Evolutionary conservation across 768 basidiomycete species (phyloP), one percentile per base, ranked within the genome.

Genomic region (Naganishia antarctica): DNA sequence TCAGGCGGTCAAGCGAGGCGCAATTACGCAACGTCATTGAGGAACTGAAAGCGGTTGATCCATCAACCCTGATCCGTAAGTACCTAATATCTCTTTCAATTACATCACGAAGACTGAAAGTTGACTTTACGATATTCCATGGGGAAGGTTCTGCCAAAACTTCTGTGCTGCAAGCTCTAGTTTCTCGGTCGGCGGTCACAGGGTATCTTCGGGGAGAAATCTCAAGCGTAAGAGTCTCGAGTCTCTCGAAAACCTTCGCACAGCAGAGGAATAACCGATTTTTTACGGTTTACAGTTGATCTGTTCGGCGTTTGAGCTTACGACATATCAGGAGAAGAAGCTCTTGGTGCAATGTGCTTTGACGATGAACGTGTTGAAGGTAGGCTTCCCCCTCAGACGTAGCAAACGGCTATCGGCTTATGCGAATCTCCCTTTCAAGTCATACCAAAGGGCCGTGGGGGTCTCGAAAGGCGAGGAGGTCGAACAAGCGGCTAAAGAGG

Each of bases 141-240:
- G 2, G 51, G 12, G 21, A 67, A 88, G 88, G 84, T 76, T 81
- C 85, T 18, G 82, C 84, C 7, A 82, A 90, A 70, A 86, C 86
- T 4, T 91, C 91, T 25, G 87, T 91, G 0, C 66, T 97, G 11
- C 84, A 87, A 59, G 85, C 88, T 3, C 73, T 87, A 61, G 82
- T 93, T 44, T 89, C 92, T 60, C 80, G 90, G 64, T 82, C 84
- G 12, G 81, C 81, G 18, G 69, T 70, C 9, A 76, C 91, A 4
- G 77, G 78, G 4, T 72, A 77, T 16, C 79, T 80, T 31, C 85
- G 84, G 66, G 72, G 76, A 7, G 79, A 81, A 26, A 80, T 88
- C 18, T 75, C 82, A 16, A 80, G 87, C 71, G 90, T 91, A 66
- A 71, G 59, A 32, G 7, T 12, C n/a, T 1, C 4, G 11, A 13